Percentiles rank a stretch among this genome's conserved stretches.
phyloP scores from a whole-genome alignment of 805 yeast genomes.

The Zygosaccharomyces pseudorouxii region DNA sequence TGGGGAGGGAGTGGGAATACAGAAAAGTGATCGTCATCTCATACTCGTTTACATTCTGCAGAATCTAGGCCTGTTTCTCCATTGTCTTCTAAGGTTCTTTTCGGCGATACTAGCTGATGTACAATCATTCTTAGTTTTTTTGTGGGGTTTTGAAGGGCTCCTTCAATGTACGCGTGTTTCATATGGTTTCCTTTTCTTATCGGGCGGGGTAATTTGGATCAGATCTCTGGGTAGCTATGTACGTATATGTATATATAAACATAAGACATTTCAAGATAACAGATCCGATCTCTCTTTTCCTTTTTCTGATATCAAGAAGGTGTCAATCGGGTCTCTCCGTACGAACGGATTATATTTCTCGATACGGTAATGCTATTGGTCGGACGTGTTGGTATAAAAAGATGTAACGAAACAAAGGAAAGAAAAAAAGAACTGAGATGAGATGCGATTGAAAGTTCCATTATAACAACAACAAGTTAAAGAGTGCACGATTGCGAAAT shows the following conservation, averaged over 20 bases:
- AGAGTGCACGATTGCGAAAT: conserved; percentile 29
- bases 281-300: not conserved
- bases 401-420: not conserved
- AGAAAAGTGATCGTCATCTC: too few species aligned
- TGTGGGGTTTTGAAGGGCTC: not conserved
- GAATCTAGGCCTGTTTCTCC: not conserved
- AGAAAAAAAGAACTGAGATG: not conserved
- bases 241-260: not conserved
- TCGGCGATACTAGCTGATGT: too few species aligned
- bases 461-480: not conserved
- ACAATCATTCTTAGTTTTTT: not conserved
- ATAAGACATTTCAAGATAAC: not conserved
- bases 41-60: too few species aligned
- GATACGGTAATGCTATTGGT: not conserved
- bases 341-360: not conserved
- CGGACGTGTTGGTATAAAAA: not conserved
- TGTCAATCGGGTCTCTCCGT: not conserved
- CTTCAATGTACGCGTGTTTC: not conserved
- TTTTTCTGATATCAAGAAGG: not conserved
- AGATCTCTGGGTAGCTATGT: too few species aligned
- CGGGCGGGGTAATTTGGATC: not conserved
- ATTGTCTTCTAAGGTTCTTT: not conserved
- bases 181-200: not conserved
- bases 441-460: not conserved
- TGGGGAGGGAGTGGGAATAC: too few species aligned